Percentiles rank a stretch among this genome's conserved stretches.
Evolutionary conservation across 257 asterid genomes (phyloP).

Genomic region (Solanum tarijense): DNA sequence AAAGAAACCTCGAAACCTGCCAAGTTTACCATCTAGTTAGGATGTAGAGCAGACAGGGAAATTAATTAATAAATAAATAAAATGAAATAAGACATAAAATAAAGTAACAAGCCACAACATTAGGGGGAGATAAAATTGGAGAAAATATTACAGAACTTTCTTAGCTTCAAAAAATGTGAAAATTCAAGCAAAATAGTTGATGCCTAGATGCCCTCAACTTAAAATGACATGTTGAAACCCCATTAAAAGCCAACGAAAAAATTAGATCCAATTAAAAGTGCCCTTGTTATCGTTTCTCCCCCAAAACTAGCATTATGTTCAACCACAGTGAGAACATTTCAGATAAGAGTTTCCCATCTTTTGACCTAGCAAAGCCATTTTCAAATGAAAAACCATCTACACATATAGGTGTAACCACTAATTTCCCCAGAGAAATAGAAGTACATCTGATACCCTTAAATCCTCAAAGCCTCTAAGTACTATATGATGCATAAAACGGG

Average conservation of each 20-base stretch:
- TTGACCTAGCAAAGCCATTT: neutral
- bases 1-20: constrained; percentile 50
- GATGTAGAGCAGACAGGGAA: neutral
- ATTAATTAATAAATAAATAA: neutral
- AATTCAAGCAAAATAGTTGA: neutral
- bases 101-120: neutral
- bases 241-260: neutral
- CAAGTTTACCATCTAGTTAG: neutral
- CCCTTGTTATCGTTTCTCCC: neutral
- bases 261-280: neutral
- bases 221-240: neutral
- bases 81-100: neutral
- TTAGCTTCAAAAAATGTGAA: neutral
- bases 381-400: neutral
- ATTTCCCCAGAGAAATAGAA: neutral
- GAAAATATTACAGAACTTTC: neutral
- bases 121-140: neutral
- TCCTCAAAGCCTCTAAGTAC: neutral
- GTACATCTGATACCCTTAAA: neutral
- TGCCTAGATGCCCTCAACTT: neutral
- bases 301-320: neutral
- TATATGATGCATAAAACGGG: neutral
- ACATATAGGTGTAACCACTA: neutral
- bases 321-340: neutral
- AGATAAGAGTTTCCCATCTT: neutral